Evolutionary conservation across 331 rosid genomes (phyloP).

Genomic region (Stylosanthes scabra): DNA sequence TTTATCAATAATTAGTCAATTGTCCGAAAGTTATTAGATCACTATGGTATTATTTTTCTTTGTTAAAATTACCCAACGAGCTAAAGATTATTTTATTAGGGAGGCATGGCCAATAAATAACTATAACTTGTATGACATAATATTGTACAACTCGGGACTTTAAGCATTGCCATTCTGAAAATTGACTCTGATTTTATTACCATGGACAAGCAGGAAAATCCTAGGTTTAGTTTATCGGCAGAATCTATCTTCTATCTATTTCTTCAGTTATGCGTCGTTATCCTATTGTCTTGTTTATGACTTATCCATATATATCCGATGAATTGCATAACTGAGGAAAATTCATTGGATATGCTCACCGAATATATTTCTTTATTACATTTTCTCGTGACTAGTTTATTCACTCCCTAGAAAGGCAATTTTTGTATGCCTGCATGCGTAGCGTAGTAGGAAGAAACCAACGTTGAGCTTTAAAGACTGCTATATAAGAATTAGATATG

Average conservation of each 20-base stretch:
- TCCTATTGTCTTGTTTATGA: neutral
- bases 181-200: neutral
- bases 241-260: neutral
- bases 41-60: neutral
- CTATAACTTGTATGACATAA: neutral
- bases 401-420: neutral
- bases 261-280: neutral
- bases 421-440: neutral
- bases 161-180: neutral
- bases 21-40: neutral
- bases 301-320: neutral
- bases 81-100: neutral
- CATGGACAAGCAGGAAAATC: neutral
- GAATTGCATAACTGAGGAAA: neutral
- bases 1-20: conserved; percentile 6
- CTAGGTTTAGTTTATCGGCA: neutral
- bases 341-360: neutral
- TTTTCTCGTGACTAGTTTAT: neutral
- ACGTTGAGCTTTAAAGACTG: neutral
- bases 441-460: neutral
- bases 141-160: neutral
- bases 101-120: neutral
- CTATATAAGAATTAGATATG: neutral
- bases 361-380: neutral
- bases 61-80: neutral